Conservation (phyloP, 2,329 filamentous ascomycete genomes). For the Botryotinia calthae region DNA sequence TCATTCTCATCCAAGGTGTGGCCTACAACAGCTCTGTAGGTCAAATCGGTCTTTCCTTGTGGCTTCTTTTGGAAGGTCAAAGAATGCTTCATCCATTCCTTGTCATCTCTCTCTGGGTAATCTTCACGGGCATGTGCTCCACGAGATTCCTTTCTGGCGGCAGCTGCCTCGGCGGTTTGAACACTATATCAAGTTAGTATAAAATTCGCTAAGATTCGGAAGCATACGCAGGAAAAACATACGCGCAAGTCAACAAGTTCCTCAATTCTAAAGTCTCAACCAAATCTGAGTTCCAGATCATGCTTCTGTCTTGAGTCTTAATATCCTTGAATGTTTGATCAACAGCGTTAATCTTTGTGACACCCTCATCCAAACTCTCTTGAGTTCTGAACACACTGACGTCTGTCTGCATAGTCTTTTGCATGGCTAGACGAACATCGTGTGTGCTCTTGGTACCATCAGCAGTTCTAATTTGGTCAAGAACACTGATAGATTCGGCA, state of each 20-base stretch:
- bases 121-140: slow-evolving; percentile 97
- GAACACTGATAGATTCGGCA: slow-evolving; percentile 77
- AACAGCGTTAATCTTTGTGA: slow-evolving; percentile 80
- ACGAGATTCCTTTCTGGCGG: slow-evolving; percentile 94
- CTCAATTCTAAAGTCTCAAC: slow-evolving; percentile 94
- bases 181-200: slow-evolving; percentile 48
- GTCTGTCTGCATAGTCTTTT: slow-evolving; percentile 97
- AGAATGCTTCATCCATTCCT: slow-evolving; percentile 99
- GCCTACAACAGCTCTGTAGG: slow-evolving; percentile 79
- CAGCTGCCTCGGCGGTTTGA: slow-evolving; percentile 88
- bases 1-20: slow-evolving; percentile 90
- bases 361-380: slow-evolving; percentile 89
- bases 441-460: slow-evolving; percentile 62
- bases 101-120: slow-evolving; percentile 90
- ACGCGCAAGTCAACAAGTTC: slow-evolving; percentile 95
- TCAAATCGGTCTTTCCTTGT: slow-evolving; percentile 80
- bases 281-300: slow-evolving; percentile 99
- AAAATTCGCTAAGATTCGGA: background rate
- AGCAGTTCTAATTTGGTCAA: slow-evolving; percentile 56
- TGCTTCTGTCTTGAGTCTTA: slow-evolving; percentile 95
- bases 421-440: slow-evolving; percentile 88
- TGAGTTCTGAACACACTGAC: slow-evolving; percentile 90
- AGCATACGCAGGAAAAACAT: slow-evolving; percentile 42
- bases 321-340: slow-evolving; percentile 78
- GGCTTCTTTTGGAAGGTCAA: slow-evolving; percentile 92